phyloP scores from a whole-genome alignment of 2,329 filamentous ascomycete species.

The Sclerotiophoma versabilis region DNA sequence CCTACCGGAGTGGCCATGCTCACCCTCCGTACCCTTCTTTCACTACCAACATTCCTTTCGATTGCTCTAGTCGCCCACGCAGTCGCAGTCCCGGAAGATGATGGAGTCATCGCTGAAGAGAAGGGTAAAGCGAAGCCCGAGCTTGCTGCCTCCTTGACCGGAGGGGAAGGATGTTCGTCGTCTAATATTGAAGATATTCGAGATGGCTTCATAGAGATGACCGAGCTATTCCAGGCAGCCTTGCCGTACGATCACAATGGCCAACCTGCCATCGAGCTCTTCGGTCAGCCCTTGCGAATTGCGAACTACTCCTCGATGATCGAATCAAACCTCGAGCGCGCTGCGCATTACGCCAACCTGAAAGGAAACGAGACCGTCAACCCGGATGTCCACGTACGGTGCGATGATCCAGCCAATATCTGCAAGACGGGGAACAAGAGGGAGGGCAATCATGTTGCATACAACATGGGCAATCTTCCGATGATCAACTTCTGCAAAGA shows the following conservation, averaged over 20 bases:
- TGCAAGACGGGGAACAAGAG: constrained; percentile 37
- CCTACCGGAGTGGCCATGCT: constrained; percentile 28
- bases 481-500: constrained; percentile 44
- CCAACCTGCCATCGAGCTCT: constrained; percentile 39
- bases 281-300: constrained; percentile 31
- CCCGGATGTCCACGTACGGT: constrained; percentile 43
- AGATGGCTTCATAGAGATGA: constrained; percentile 45
- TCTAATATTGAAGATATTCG: constrained; percentile 37
- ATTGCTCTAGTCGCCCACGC: constrained; percentile 29
- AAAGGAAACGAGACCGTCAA: constrained; percentile 33
- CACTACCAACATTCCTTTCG: constrained; percentile 32
- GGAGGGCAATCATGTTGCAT: constrained; percentile 41
- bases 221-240: constrained; percentile 35
- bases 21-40: constrained; percentile 26
- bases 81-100: constrained; percentile 29
- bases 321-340: constrained; percentile 36
- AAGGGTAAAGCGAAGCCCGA: constrained; percentile 22
- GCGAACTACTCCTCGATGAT: constrained; percentile 41
- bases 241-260: constrained; percentile 31
- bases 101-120: constrained; percentile 35
- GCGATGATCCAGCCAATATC: constrained; percentile 42
- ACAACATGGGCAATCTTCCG: constrained; percentile 47
- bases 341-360: constrained; percentile 38
- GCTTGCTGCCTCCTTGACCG: constrained; percentile 36
- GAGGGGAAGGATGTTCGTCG: constrained; percentile 40